Evolutionary conservation across 768 basidiomycete genomes (phyloP), one percentile per base, ranked within the genome.

Genomic region (Phaffia tasmanica): DNA sequence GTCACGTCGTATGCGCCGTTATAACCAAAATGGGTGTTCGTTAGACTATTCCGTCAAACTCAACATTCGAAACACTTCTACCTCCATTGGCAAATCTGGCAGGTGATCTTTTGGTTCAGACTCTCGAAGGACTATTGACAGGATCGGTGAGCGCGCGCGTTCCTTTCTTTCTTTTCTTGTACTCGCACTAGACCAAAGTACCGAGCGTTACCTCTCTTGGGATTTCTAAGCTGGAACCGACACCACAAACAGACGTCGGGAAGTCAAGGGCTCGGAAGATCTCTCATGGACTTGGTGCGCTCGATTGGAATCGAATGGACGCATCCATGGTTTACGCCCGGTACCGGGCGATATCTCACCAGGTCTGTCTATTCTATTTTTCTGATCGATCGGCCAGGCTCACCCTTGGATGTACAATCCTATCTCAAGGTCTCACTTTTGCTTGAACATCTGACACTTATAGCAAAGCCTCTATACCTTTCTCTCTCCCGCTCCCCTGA

Each of bases 281-380:
- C 70, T 81, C 78, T 0, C 73, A 79, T 3, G 73, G 75, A 19
- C 81, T 84, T 67, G 81, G 83, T 0, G 72, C 78, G 0, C 74
- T 89, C 46, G 78, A 86, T 70, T 89, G 87, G 71, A 64, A 71
- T 0, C 76, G 73, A 1, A 83, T 84, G 80, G 78, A 81, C 11
- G 86, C 87, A 1, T 75, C 78, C 25, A 75, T 78, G 16, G 80
- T 90, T 29, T 78, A 80, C 8, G 76, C 82, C 23, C 77, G 81
- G 3, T 80, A 84, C 71, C 79, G 84, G 35, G 88, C 83, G 0
- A 82, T 89, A 50, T 78, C 80, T 11, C 87, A 89, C 70, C 88
- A 90, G 76, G 85, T 85, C 67, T 27, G 72, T 61, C 19, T 29
- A 57, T 53, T 21, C 27, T 27, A 21, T 21, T 4, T 57, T 27